Percentiles rank a stretch among this genome's conserved stretches.
Evolutionary conservation across 2,329 filamentous ascomycete species (phyloP).

Genomic region (Ramularia endophylla): DNA sequence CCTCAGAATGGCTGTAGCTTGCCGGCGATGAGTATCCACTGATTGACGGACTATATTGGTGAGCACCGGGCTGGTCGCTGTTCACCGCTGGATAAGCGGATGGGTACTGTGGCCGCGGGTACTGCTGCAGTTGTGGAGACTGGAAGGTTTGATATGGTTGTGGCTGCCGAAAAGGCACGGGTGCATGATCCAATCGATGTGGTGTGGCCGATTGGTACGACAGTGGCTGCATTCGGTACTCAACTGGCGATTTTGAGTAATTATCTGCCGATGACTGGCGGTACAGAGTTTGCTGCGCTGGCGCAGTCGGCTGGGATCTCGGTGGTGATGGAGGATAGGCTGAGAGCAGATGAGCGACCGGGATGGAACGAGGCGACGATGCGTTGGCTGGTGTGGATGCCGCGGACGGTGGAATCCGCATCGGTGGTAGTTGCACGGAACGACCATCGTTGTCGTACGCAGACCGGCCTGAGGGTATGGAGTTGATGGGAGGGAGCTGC

Average conservation of each 20-base stretch:
- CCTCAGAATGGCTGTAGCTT: constrained; percentile 20
- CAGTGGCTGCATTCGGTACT: constrained; percentile 23
- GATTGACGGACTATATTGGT: constrained; percentile 14
- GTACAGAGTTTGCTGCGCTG: constrained; percentile 23
- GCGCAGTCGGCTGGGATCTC: constrained; percentile 3
- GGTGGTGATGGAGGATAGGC: constrained; percentile 29
- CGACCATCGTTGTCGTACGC: constrained; percentile 12
- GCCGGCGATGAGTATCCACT: constrained; percentile 18
- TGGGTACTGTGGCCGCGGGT: constrained; percentile 8
- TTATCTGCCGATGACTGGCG: constrained; percentile 6
- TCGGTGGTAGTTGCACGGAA: constrained; percentile 30
- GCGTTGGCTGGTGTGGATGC: constrained; percentile 14
- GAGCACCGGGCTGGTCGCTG: constrained; percentile 4
- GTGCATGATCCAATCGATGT: constrained; percentile 15
- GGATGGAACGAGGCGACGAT: constrained; percentile 15
- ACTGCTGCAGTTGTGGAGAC: constrained; percentile 5
- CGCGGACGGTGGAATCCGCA: constrained; percentile 35
- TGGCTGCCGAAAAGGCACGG: constrained; percentile 10
- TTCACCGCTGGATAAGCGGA: constrained; percentile 8
- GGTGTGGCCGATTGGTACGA: constrained; percentile 14
- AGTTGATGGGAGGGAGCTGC: constrained; percentile 31
- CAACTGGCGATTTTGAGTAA: constrained; percentile 10
- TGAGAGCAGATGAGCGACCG: constrained; percentile 23
- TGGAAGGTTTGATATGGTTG: constrained; percentile 2
- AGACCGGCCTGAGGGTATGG: constrained; percentile 6